These are phyloP conservation scores for Neonectria coccinea DNA, from an alignment of 2,329 filamentous ascomycete genomes.

Conservation along the genomic window DNA sequence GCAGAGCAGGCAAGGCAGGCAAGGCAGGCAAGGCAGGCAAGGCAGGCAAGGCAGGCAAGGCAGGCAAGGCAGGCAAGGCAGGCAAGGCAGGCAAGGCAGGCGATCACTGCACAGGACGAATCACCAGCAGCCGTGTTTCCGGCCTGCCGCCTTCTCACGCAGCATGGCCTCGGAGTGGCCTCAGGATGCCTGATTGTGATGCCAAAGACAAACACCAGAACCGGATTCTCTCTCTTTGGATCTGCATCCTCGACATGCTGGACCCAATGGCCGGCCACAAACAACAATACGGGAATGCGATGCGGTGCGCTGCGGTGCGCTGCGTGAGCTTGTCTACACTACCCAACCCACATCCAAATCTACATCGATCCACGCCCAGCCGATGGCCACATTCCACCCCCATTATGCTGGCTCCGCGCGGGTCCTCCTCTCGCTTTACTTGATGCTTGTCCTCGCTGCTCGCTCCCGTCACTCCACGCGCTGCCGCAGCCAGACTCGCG, in stretches of 20 bases:
- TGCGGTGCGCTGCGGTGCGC: background rate
- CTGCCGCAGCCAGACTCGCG: conserved; percentile 18
- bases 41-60: too few species aligned
- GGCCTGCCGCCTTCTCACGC: background rate
- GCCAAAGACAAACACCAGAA: background rate
- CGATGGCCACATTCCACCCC: background rate
- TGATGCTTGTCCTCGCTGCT: conserved; percentile 13
- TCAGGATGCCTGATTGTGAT: background rate
- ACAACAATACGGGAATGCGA: background rate
- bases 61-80: background rate
- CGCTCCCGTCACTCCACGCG: conserved; percentile 3
- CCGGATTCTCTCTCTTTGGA: background rate
- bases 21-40: too few species aligned
- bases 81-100: background rate
- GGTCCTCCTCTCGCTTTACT: conserved; percentile 4
- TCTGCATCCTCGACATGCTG: background rate
- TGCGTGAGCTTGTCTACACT: background rate
- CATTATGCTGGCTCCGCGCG: background rate
- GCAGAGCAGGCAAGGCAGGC: background rate
- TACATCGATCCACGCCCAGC: conserved; percentile 1
- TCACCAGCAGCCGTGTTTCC: background rate
- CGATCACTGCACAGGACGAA: background rate
- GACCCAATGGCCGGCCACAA: background rate
- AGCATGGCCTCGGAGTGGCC: background rate
- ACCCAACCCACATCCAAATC: background rate